Conservation (phyloP, 148 eudicot genomes). For the Vaccinium macrocarpon region DNA sequence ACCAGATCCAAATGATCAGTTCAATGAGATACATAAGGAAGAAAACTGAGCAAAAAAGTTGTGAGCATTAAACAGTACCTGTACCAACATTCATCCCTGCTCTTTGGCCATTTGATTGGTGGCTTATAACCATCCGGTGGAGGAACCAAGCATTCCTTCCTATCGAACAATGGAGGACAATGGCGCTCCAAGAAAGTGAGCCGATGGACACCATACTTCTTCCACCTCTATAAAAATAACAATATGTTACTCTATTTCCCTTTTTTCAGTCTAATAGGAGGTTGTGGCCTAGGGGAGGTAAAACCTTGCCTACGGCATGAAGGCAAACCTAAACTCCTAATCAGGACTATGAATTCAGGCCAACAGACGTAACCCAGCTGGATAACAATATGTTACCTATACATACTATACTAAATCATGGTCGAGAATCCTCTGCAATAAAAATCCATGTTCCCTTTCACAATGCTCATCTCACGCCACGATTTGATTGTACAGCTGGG, state of each 20-base stretch:
- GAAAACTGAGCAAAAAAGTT: background rate
- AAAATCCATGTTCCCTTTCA: background rate
- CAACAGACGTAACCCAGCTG: background rate
- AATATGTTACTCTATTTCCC: background rate
- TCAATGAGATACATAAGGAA: background rate
- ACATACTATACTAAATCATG: background rate
- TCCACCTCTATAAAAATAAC: constrained; percentile 62
- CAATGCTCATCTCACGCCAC: background rate
- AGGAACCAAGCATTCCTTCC: constrained; percentile 79
- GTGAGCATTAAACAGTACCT: constrained; percentile 38
- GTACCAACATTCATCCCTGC: constrained; percentile 91
- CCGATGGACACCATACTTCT: constrained; percentile 59
- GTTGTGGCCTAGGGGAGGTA: background rate
- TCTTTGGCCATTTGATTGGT: constrained; percentile 93
- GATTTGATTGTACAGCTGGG: background rate
- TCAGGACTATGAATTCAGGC: background rate
- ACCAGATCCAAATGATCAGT: constrained; percentile 9
- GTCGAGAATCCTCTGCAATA: background rate
- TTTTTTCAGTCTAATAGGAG: background rate
- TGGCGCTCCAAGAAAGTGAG: constrained; percentile 82
- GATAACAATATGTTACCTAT: background rate
- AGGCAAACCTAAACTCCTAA: background rate
- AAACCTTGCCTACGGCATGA: background rate
- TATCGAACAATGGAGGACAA: constrained; percentile 73
- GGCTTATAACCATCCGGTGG: constrained; percentile 84